Percentiles rank a stretch among this genome's conserved stretches.
phyloP scores from a whole-genome alignment of 257 asterid species.

The Leonotis leonurus region DNA sequence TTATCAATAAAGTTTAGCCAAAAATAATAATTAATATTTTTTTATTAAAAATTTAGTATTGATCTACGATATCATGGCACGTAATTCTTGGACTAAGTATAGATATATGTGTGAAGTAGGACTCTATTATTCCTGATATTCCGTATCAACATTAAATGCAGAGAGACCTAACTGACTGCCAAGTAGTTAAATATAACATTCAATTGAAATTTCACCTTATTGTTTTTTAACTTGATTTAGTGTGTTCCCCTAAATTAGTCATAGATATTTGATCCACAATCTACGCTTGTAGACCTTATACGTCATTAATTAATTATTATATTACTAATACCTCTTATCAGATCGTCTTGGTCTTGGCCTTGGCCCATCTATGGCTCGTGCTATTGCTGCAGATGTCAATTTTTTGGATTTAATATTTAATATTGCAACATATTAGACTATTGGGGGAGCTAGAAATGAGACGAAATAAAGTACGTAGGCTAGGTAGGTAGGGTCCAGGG shows the following conservation, averaged over 20 bases:
- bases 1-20: no score
- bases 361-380: slow-evolving; percentile 9
- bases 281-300: slow-evolving; percentile 23
- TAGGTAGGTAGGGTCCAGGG: no score
- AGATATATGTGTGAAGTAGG: no score
- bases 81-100: no score
- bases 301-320: neutral
- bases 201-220: no score
- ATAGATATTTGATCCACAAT: slow-evolving; percentile 41
- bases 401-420: neutral
- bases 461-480: no score
- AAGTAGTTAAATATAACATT: slow-evolving; percentile 15
- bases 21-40: no score
- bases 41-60: no score
- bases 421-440: neutral
- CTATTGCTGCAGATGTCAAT: no score
- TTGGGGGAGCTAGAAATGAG: no score
- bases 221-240: neutral
- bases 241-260: neutral
- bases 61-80: no score
- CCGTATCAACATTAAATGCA: slow-evolving; percentile 28
- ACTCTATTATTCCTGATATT: slow-evolving; percentile 24
- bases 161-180: slow-evolving; percentile 24
- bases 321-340: neutral
- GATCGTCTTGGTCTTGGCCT: neutral